Evolutionary conservation across 2,329 filamentous ascomycete species (phyloP).

Genomic region (Magnaporthiopsis rhizophila): DNA sequence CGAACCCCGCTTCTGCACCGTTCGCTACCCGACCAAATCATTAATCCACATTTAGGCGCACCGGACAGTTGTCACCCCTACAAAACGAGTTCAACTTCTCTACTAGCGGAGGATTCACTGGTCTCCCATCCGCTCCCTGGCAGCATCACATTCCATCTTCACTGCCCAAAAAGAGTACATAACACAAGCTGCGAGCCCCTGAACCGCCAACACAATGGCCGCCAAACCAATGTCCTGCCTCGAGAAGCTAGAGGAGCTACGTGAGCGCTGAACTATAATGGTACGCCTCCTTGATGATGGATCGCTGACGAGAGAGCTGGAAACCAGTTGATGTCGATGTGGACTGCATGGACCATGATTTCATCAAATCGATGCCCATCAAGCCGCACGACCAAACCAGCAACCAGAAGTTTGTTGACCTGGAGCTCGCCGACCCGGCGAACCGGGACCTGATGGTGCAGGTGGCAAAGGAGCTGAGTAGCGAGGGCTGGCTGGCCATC

Average conservation of each 20-base stretch:
- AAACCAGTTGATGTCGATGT: slow-evolving; percentile 39
- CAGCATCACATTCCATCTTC: background rate
- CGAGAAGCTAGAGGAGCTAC: slow-evolving; percentile 33
- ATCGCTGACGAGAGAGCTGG: background rate
- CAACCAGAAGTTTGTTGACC: slow-evolving; percentile 41
- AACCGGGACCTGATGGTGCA: slow-evolving; percentile 34
- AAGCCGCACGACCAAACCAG: slow-evolving; percentile 40
- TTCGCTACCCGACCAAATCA: background rate
- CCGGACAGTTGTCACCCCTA: background rate
- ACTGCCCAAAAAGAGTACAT: background rate
- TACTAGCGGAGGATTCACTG: background rate
- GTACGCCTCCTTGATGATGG: background rate
- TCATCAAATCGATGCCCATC: slow-evolving; percentile 35
- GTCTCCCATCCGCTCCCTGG: background rate
- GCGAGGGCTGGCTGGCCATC: slow-evolving; percentile 37
- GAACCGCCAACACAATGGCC: background rate
- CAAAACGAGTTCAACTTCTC: background rate
- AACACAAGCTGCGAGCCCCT: background rate
- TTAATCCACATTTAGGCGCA: background rate
- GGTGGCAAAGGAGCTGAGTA: slow-evolving; percentile 33
- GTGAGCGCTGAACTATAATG: slow-evolving; percentile 17
- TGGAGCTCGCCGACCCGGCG: slow-evolving; percentile 33
- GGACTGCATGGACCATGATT: slow-evolving; percentile 43
- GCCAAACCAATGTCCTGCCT: slow-evolving; percentile 26
- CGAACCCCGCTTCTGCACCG: background rate